Conservation (phyloP, 352 stramenopile species). For the Phytophthora constricta region DNA sequence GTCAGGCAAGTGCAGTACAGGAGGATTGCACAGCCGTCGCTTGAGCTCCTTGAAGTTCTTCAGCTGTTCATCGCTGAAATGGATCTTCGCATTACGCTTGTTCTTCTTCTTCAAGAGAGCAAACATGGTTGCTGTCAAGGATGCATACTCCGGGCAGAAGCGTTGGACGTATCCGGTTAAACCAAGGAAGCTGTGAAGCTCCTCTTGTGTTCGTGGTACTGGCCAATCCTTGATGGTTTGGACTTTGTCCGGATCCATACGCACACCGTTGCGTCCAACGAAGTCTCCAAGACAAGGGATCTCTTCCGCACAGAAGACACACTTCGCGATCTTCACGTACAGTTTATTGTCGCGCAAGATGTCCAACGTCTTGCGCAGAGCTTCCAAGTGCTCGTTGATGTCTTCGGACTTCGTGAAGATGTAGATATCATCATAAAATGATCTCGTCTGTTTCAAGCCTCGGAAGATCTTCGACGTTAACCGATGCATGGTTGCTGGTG, state of each 20-base stretch:
- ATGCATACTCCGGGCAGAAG: not conserved
- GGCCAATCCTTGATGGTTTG: conserved; percentile 7
- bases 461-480: not conserved
- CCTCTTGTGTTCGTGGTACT: conserved; percentile 2
- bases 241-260: conserved; percentile 18
- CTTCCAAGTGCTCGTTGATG: not conserved
- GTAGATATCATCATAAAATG: conserved; percentile 4
- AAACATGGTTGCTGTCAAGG: not conserved
- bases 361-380: not conserved
- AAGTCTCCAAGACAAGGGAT: conserved; percentile 24
- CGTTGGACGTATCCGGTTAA: conserved; percentile 2
- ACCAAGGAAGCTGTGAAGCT: conserved; percentile 5
- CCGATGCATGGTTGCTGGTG: not conserved
- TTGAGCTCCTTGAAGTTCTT: conserved; percentile 7
- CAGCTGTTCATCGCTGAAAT: not conserved
- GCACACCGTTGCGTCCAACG: conserved; percentile 15
- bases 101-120: conserved; percentile 3
- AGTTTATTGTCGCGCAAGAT: not conserved
- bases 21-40: no score
- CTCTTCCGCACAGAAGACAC: conserved; percentile 12
- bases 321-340: conserved; percentile 26
- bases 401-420: not conserved
- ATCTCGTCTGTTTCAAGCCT: not conserved
- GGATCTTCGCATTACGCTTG: conserved; percentile 5
- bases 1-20: no score